These are phyloP conservation scores for Alternaria brassicicola DNA, from an alignment of 2,329 filamentous ascomycete genomes.

Conservation along the genomic window DNA sequence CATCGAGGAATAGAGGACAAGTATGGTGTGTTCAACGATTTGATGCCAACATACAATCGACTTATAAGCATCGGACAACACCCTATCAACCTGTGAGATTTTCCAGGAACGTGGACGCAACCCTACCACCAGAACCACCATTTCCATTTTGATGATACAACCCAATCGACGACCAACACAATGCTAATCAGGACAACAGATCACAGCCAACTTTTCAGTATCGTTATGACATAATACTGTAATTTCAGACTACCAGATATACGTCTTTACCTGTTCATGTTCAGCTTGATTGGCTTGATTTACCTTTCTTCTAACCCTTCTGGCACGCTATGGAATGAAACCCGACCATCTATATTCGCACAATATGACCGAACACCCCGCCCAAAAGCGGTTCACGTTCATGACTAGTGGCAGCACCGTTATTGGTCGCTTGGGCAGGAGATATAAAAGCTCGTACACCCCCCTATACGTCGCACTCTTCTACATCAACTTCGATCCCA, in stretches of 20 bases:
- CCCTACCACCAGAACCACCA: too few relatives aligned
- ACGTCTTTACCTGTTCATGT: neutral
- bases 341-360: too few relatives aligned
- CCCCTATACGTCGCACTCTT: neutral
- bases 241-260: neutral
- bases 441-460: neutral
- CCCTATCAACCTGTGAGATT: neutral
- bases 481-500: neutral
- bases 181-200: neutral
- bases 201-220: neutral
- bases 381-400: too few relatives aligned
- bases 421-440: neutral
- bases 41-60: neutral
- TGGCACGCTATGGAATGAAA: neutral
- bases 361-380: too few relatives aligned
- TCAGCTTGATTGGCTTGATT: neutral
- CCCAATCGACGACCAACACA: neutral
- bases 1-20: neutral
- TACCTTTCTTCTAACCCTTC: too few relatives aligned
- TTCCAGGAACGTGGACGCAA: too few relatives aligned
- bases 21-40: too few relatives aligned
- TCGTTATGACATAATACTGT: neutral
- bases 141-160: neutral
- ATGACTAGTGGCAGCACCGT: neutral
- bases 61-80: neutral